Evolutionary conservation across 2,329 filamentous ascomycete genomes (phyloP).

Genomic region (Microsporum canis): DNA sequence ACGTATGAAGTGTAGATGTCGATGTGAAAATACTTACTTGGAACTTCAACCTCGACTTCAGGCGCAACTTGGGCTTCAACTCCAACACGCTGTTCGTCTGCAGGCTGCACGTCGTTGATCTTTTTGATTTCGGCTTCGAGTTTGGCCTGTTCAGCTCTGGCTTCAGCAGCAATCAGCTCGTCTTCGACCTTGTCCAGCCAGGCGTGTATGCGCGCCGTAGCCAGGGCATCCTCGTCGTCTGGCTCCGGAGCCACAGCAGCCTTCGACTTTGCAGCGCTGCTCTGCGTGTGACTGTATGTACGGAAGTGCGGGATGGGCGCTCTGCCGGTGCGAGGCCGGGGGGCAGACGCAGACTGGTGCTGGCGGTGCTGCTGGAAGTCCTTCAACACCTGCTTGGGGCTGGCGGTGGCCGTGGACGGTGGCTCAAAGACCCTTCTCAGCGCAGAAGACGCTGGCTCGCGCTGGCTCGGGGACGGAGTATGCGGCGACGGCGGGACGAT

Average conservation of each 20-base stretch:
- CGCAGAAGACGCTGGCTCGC: neutral
- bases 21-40: neutral
- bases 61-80: neutral
- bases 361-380: neutral
- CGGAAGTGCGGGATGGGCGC: neutral
- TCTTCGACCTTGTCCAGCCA: constrained; percentile 5
- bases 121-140: neutral
- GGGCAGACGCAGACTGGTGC: neutral
- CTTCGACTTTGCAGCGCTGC: constrained; percentile 2
- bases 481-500: neutral
- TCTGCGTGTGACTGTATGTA: neutral
- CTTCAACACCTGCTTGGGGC: neutral
- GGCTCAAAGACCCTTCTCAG: neutral
- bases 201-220: neutral
- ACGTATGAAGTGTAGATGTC: neutral
- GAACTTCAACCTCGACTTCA: neutral
- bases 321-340: neutral
- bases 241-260: neutral
- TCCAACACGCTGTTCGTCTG: neutral
- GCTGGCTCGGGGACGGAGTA: neutral
- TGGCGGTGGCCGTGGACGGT: neutral
- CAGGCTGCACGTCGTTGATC: neutral
- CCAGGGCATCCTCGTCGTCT: neutral
- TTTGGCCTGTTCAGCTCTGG: neutral
- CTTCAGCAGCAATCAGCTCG: neutral